These are phyloP conservation scores for Stevia rebaudiana DNA, from an alignment of 140 eudicot species.

Conservation along the genomic window DNA sequence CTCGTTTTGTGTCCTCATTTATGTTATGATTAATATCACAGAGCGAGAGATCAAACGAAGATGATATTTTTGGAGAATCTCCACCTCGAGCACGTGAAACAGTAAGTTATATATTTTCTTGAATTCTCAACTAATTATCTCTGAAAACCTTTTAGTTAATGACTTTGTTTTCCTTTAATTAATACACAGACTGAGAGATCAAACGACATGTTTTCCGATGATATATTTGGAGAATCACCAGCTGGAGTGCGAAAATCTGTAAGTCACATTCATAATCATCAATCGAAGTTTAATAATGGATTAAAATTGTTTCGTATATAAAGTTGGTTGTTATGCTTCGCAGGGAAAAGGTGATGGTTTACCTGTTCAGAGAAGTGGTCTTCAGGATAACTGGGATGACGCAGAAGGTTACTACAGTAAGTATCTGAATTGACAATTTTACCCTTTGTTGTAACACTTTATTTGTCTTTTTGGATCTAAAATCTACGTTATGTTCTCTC, in stretches of 20 bases:
- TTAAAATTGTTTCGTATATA: not conserved
- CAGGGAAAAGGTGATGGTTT: conserved; percentile 86
- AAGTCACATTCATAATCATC: conserved; percentile 10
- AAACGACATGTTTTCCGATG: conserved; percentile 82
- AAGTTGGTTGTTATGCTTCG: conserved; percentile 1
- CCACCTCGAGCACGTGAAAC: conserved; percentile 65
- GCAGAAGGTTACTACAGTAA: conserved; percentile 97
- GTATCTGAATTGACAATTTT: conserved; percentile 17
- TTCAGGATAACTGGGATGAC: conserved; percentile 96
- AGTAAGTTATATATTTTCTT: conserved; percentile 28
- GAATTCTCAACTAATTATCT: not conserved
- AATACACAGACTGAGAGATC: conserved; percentile 69
- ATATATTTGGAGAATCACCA: conserved; percentile 95
- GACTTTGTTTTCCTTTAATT: not conserved
- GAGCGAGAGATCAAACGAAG: conserved; percentile 83
- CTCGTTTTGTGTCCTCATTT: not conserved
- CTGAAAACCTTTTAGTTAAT: not conserved
- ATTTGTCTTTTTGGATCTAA: not conserved
- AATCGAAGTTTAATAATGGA: not conserved
- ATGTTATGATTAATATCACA: conserved; percentile 23
- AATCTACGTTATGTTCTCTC: not conserved
- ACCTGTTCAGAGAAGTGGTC: conserved; percentile 68
- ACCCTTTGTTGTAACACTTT: not conserved
- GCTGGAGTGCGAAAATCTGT: conserved; percentile 76
- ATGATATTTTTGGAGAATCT: conserved; percentile 90